Conservation (phyloP, 202 grass and related monocot species). For the Schoenoplectus triqueter region DNA sequence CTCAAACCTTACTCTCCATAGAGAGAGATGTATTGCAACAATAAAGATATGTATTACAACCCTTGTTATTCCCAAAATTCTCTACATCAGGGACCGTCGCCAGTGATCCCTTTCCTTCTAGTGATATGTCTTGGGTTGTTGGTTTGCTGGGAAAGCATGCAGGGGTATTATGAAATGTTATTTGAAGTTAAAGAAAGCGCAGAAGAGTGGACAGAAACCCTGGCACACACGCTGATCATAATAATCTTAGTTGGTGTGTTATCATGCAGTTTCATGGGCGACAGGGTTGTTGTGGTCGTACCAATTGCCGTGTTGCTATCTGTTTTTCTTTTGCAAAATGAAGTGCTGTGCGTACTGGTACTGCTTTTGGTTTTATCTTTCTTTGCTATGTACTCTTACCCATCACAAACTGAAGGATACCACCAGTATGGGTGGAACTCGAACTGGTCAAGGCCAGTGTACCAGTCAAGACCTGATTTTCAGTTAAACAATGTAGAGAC, state of each 20-base stretch:
- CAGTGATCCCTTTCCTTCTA: conserved; percentile 68
- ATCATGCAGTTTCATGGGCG: conserved; percentile 41
- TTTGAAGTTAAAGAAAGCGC: conserved; percentile 47
- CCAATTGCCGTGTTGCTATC: conserved; percentile 49
- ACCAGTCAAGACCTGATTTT: conserved; percentile 26
- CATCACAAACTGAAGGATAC: not conserved
- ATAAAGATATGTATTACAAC: conserved; percentile 26
- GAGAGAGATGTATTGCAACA: conserved; percentile 4
- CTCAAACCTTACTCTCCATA: not conserved
- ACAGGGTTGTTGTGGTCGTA: conserved; percentile 47
- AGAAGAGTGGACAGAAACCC: conserved; percentile 28
- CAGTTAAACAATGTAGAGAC: not conserved
- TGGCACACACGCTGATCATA: conserved; percentile 40
- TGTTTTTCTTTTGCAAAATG: conserved; percentile 64
- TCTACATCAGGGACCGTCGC: conserved; percentile 58
- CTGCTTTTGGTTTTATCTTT: conserved; percentile 53
- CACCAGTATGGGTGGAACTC: conserved; percentile 32
- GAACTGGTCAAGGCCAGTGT: conserved; percentile 22
- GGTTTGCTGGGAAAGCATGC: conserved; percentile 54
- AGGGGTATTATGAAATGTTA: conserved; percentile 52
- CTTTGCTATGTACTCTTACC: conserved; percentile 53
- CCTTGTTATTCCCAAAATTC: conserved; percentile 4
- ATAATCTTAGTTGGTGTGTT: conserved; percentile 37
- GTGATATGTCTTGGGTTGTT: conserved; percentile 60
- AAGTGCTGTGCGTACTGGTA: conserved; percentile 46